These are phyloP conservation scores for Melaleuca alternifolia DNA, from an alignment of 345 rosid genomes.

Conservation along the genomic window DNA sequence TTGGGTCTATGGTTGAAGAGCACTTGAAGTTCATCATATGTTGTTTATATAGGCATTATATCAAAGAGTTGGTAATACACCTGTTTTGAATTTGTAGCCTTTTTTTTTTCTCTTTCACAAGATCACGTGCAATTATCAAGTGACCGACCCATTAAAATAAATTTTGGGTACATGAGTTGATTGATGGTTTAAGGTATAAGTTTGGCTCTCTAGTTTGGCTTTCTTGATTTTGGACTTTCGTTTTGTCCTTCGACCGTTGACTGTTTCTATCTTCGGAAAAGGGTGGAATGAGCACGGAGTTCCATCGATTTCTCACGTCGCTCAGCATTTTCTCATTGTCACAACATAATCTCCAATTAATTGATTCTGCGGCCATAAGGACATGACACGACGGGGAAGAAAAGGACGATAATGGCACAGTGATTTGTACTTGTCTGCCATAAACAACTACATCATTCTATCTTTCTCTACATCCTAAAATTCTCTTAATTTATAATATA, in stretches of 20 bases:
- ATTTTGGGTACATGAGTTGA: not conserved
- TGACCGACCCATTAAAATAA: too few relatives aligned
- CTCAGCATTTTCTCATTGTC: not conserved
- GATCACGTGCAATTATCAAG: not conserved
- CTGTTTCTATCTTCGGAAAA: not conserved
- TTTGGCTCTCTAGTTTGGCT: not conserved
- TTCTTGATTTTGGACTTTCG: not conserved
- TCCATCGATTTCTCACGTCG: not conserved
- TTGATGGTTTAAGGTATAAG: too few relatives aligned
- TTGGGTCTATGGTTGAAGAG: not conserved
- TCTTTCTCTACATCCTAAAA: not conserved
- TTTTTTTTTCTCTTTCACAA: not conserved
- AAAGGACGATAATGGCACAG: not conserved
- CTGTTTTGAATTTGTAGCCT: not conserved
- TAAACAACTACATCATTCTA: not conserved
- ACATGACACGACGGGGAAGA: not conserved
- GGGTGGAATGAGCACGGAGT: not conserved
- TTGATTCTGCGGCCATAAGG: not conserved
- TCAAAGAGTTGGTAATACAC: not conserved
- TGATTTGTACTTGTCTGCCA: not conserved
- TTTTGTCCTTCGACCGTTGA: not conserved
- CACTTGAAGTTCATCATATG: not conserved
- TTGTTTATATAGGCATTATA: not conserved
- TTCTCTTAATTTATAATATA: not conserved
- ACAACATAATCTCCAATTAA: not conserved